A percentile compares a stretch with the other conserved stretches of the same genome.
Conservation (phyloP, 83 land plant species). For the Thuja plicata region DNA sequence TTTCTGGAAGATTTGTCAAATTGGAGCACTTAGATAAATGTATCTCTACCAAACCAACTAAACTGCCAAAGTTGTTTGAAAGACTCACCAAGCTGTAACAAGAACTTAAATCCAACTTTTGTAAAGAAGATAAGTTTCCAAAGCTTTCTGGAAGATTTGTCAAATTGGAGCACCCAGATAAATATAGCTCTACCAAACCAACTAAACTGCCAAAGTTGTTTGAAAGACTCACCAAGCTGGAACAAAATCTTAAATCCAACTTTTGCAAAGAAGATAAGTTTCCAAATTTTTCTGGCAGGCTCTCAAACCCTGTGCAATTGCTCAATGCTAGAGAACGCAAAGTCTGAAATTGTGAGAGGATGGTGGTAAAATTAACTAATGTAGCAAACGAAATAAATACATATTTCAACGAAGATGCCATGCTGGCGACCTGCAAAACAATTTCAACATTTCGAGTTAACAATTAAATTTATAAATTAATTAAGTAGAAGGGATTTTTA, state of each 20-base stretch:
- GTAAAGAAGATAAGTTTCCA: not conserved
- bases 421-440: not conserved
- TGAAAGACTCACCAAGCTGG: not conserved
- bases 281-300: not conserved
- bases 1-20: too few relatives aligned
- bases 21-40: too few relatives aligned
- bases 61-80: not conserved
- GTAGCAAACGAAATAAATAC: not conserved
- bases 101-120: too few relatives aligned
- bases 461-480: too few relatives aligned
- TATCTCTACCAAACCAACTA: too few relatives aligned
- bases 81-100: not conserved
- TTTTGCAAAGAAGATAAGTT: not conserved
- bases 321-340: not conserved
- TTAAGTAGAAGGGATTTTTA: too few relatives aligned
- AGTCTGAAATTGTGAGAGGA: not conserved
- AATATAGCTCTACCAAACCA: too few relatives aligned
- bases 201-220: too few relatives aligned
- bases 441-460: too few relatives aligned
- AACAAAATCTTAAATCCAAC: too few relatives aligned
- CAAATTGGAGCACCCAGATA: too few relatives aligned
- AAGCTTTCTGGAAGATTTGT: too few relatives aligned
- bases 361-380: not conserved
- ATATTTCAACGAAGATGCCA: not conserved
- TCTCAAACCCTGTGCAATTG: not conserved